Base-by-base conservation (phyloP, 305 asterid species). In the Stenogyne calaminthoides region DNA sequence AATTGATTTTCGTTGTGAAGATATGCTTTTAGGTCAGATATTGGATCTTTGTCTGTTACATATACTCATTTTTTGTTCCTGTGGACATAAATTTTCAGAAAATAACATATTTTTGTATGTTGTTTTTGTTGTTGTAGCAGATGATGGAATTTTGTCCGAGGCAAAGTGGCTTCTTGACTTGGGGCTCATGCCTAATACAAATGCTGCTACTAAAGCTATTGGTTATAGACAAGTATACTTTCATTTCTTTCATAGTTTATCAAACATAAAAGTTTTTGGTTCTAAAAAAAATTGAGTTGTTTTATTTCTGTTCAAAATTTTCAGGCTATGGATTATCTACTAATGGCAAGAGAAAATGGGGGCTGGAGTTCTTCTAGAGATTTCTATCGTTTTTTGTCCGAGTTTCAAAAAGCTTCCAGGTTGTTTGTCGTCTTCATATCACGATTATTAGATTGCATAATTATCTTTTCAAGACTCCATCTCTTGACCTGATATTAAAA, bases 191-290 rank as follows among this genome's bases (percentile, higher is more conserved):
- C 99, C 99, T 18, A 92, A 92, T 83, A 82, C 94, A 51, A 95
- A 82, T 84, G 89, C 98, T 66, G 96, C 99, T 76, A 88, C 94
- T 79, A 95, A 98, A 69, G 98, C 99, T 75, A 95, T 95, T 75
- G 99, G 99, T 73, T 95, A 95, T 72, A 82, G 98, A 88, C 99
- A 95, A 78, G 99, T 95, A 92, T 51, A 63, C 69, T 64, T 78
- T 64, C 70, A 52, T 70, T 58, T 75, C 69, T 58, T 32, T n/a
- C 64, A 40, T 25, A 42, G 15, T 81, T 16, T 39, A 61, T 27
- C 42, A 65, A 59, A 52, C 60, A 57, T 42, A 44, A 36, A 39
- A 62, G 25, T 56, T 16, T 66, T 57, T 60, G 42, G 32, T 61
- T 25, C 66, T 9, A 32, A 32, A 32, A 9, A 69, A 19, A 22